Evolutionary conservation across 768 basidiomycete species (phyloP).

Genomic region (Kwoniella dejecticola): DNA sequence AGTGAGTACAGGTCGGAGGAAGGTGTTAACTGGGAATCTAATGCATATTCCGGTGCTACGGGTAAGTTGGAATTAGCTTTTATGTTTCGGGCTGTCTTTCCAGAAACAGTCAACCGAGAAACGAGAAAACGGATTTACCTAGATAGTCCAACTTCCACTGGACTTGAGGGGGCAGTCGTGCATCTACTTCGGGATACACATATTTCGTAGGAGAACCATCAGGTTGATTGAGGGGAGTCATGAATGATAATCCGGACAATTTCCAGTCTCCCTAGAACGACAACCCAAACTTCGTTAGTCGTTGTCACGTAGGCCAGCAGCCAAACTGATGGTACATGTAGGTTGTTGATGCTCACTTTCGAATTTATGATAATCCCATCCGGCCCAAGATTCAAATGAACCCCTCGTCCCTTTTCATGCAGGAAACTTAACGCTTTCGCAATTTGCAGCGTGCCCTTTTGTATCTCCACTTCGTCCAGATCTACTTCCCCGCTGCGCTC

Average conservation of each 20-base stretch:
- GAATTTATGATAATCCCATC: conserved; percentile 88
- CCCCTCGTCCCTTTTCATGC: conserved; percentile 84
- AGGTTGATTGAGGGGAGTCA: conserved; percentile 70
- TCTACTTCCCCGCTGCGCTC: conserved; percentile 64
- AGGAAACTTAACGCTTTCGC: conserved; percentile 66
- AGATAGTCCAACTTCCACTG: conserved; percentile 95
- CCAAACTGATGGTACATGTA: no score
- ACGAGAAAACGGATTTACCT: conserved; percentile 59
- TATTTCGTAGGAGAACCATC: conserved; percentile 77
- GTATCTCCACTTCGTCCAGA: conserved; percentile 97
- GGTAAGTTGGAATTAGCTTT: no score
- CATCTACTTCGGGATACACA: conserved; percentile 88
- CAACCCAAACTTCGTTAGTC: not conserved
- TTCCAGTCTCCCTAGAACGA: conserved; percentile 90
- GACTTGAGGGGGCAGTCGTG: conserved; percentile 72
- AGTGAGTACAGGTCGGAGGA: conserved; percentile 84
- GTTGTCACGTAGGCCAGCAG: no score
- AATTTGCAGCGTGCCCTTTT: conserved; percentile 92
- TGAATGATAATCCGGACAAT: conserved; percentile 82
- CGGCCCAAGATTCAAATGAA: conserved; percentile 86
- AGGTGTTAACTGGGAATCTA: conserved; percentile 82
- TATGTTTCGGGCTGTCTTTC: no score
- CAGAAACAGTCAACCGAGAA: no score
- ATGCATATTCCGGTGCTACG: conserved; percentile 86
- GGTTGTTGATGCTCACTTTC: conserved; percentile 64